Evolutionary conservation across 805 yeast species (phyloP), one percentile per base, ranked within the genome.

Genomic region (Myxozyma neotropica): DNA sequence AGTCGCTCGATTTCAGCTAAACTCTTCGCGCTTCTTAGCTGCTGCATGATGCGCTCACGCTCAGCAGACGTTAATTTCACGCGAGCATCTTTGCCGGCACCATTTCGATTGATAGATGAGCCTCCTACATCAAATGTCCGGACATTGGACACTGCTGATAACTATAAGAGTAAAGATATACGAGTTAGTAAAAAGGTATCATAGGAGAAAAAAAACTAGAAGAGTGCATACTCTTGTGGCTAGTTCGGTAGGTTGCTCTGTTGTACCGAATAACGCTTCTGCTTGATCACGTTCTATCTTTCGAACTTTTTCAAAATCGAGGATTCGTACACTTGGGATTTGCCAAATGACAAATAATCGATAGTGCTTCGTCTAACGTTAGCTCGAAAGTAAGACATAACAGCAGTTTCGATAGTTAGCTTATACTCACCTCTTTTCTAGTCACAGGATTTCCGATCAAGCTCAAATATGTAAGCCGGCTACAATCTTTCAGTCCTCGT

Each of bases 1-100:
- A 91, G 81, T 52, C 82, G 75, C 58, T 85, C 88, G 5, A 91
- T 88, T 63, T 92, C 97, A 4, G 81, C 88, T 58, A 92, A 70
- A 53, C 85, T 83, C 3, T 83, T 79, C 0, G 97, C 96, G 33
- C 74, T 75, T 53, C 79, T 77, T 57, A 92, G 75, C 63, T 83
- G 80, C 43, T 76, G 69, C 62, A 84, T 78, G 50, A 92, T 72
- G 47, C 74, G 73, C 13, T 72, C 71, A 57, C 77, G 80, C 39
- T 86, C 90, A 36, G 80, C 83, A 0, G 77, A 80, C 1, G 85
- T 76, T 66, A 89, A 75, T 59, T 78, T 82, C 4, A 35, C 38
- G 5, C 47, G 17, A 13, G 27, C 51, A 19, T 38, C 47, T 19
- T 10, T 36, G n/a, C 46, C 50, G 38, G 33, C 19, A 26, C 15